Conservation (phyloP, 2,329 filamentous ascomycete genomes). For the Plenodomus tracheiphilus region DNA sequence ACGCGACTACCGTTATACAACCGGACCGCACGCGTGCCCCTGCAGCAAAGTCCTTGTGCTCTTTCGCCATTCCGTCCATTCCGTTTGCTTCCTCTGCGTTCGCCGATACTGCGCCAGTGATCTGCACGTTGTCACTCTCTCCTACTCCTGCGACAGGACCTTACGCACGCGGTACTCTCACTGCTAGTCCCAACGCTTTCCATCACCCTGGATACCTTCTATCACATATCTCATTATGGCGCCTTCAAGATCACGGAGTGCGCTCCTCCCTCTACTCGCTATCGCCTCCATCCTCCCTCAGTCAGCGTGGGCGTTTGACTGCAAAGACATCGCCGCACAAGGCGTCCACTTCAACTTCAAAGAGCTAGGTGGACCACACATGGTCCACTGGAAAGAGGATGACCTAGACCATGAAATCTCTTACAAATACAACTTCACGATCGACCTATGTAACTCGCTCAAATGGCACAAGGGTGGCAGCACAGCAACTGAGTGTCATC, state of each 20-base stretch:
- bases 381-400: slow-evolving; percentile 60
- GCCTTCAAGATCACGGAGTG: slow-evolving; percentile 23
- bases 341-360: slow-evolving; percentile 66
- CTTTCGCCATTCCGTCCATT: not conserved
- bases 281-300: slow-evolving; percentile 30
- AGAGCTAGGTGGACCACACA: slow-evolving; percentile 67
- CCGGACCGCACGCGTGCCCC: slow-evolving; percentile 12
- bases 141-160: not conserved
- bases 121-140: not conserved
- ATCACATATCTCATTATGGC: slow-evolving; percentile 31
- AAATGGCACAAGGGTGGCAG: slow-evolving; percentile 59
- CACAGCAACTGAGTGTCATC: slow-evolving; percentile 64
- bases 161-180: slow-evolving; percentile 5
- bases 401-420: slow-evolving; percentile 53
- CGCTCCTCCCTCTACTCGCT: slow-evolving; percentile 30
- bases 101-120: not conserved
- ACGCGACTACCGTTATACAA: not conserved
- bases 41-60: not conserved
- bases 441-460: slow-evolving; percentile 74
- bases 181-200: slow-evolving; percentile 4
- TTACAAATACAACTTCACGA: slow-evolving; percentile 77
- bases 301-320: slow-evolving; percentile 55
- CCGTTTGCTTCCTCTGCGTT: not conserved
- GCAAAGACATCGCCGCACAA: slow-evolving; percentile 64
- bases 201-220: slow-evolving; percentile 8